Evolutionary conservation across 2,329 filamentous ascomycete genomes (phyloP), one percentile per base, ranked within the genome.

Genomic region (Ramularia collo-cygni): DNA sequence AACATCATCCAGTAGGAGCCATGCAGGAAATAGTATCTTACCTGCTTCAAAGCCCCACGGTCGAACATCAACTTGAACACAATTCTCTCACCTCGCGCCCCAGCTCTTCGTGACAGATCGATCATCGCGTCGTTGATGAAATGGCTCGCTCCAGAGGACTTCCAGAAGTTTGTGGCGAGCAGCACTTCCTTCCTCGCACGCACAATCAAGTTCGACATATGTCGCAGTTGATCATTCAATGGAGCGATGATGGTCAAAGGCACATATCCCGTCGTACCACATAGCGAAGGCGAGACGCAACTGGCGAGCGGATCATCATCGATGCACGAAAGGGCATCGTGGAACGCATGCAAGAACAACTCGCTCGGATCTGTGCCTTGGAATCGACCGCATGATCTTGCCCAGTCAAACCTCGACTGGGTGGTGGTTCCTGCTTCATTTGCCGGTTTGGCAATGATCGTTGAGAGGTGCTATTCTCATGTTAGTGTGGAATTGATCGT

Each of bases 41-140:
- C 62, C 59, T 87, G 82, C 43, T 75, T 76, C 2, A 76, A 61
- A 43, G 74, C 77, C 7, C 81, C 83, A 8, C 81, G 72, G 58
- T 89, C 85, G 58, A 86, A 88, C 52, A 88, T 76, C 47, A 90
- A 65, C 57, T 87, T 88, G 43, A 88, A 74, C 0, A 84, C 70
- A 0, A 84, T 69, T 38, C 69, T 75, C 12, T 66, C 59, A 0
- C 75, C 74, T 15, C 76, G 66, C 36, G 67, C 65, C 0, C 77
- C 78, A 0, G 79, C 81, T 16, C 83, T 72, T 26, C 64, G 70
- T 0, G 83, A 84, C 0, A 89, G 71, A 58, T 89, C 83, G 13
- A 70, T 69, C 35, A 90, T 67, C 0, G 80, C 79, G 54, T 84
- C 73, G 3, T 76, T 83, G 30, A 89, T 72, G 35, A 85, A 72